Base-by-base conservation (phyloP, 371 early-diverging fungal genomes). In the Mucor indicus region DNA sequence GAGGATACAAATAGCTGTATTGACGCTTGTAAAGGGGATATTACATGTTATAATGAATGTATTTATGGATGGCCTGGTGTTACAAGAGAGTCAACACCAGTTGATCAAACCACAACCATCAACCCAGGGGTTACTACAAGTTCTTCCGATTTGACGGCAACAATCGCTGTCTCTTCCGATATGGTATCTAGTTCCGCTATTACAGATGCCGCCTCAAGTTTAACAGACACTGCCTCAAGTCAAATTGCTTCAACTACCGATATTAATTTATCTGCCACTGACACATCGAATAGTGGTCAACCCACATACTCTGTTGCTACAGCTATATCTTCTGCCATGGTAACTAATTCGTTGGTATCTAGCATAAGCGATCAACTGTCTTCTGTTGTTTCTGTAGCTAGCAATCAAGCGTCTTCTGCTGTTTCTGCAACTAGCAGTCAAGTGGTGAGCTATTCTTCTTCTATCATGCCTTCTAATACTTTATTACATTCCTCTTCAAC, bases 11-110 rank as follows among this genome's bases (percentile, higher is more conserved):
- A 50, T 23, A 23, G 9, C 10, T 60, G 60, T 47, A 50, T 60
- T 24, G 37, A 16, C 24, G 22, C 11, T 11, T 60, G 60, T 41
- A 27, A 38, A 17, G 47, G 55, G 1, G 47, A 54, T 16, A 38
- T 29, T 42, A 16, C 30, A 4, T 60, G 60, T 17, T 60, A 60
- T 23, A 33, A 44, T 36, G 21, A 45, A 16, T 60, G 60, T 50
- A 54, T 60, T 37, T 22, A 37, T 13, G 31, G 39, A 10, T 60
- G 60, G 60, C 60, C 60, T 10, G 55, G 60, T 38, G 44, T 35
- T 31, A 17, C 19, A 25, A 19, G 24, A 29, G 23, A 24, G 1
- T 29, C 48, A 3, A 25, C 56, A 33, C 23, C 40, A 13, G 10
- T 27, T n/a, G 12, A 30, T 22, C 25, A 3, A 35, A 36, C 45